These are phyloP conservation scores for Globisporangium abappressorium DNA, from an alignment of 352 stramenopile genomes.

Conservation along the genomic window DNA sequence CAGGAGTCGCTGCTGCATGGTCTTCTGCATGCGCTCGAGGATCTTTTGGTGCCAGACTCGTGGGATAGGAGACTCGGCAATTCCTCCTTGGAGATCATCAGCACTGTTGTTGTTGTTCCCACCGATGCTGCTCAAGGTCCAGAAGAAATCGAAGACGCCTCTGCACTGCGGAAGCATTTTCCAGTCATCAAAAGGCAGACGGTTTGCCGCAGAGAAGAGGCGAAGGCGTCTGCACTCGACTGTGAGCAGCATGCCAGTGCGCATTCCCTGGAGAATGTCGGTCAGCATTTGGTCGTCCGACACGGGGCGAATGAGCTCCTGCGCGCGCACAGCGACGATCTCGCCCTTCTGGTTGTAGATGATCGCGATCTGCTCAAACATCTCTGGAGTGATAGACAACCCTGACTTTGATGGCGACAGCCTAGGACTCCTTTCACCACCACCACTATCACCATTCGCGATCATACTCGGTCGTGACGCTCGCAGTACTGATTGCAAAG, in stretches of 20 bases:
- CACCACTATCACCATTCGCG: neutral
- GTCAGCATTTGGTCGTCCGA: conserved; percentile 24
- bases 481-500: conserved; percentile 17
- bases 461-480: conserved; percentile 7
- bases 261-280: conserved; percentile 27
- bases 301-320: conserved; percentile 51
- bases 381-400: conserved; percentile 1
- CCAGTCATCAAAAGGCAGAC: conserved; percentile 50
- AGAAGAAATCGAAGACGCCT: conserved; percentile 47
- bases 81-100: neutral
- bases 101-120: neutral
- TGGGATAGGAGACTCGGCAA: neutral
- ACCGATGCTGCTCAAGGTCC: neutral
- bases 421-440: neutral
- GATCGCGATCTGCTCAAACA: conserved; percentile 54
- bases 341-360: conserved; percentile 42
- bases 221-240: conserved; percentile 51
- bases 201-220: conserved; percentile 49
- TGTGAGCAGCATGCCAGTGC: conserved; percentile 25
- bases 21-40: conserved; percentile 36
- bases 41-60: conserved; percentile 52
- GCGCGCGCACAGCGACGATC: conserved; percentile 50
- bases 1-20: conserved; percentile 48
- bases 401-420: neutral
- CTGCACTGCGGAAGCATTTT: conserved; percentile 29